Conservation (phyloP, 306 rosid genomes). For the Elaeagnus macrophylla region DNA sequence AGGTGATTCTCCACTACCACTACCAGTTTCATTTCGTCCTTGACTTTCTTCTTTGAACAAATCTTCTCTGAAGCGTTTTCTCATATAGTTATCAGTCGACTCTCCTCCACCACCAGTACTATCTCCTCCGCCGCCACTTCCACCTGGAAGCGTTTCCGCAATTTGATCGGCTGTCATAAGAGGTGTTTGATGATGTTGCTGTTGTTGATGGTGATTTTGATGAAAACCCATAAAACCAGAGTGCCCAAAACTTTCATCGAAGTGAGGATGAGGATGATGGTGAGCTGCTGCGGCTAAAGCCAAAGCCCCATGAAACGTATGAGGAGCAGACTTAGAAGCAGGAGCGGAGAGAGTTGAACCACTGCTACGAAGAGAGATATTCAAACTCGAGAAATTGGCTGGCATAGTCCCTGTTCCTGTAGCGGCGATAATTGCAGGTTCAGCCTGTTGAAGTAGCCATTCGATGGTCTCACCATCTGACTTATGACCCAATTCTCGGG, state of each 20-base stretch:
- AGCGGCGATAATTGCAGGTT: constrained; percentile 70
- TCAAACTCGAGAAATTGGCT: constrained; percentile 70
- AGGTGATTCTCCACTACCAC: constrained; percentile 15
- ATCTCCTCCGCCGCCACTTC: constrained; percentile 21
- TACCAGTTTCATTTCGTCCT: constrained; percentile 25
- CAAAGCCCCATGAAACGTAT: constrained; percentile 55
- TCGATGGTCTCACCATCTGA: constrained; percentile 93
- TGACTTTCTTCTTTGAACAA: constrained; percentile 65
- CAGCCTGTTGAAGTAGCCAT: constrained; percentile 93
- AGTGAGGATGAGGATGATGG: constrained; percentile 40
- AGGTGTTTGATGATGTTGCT: constrained; percentile 17
- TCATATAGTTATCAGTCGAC: constrained; percentile 50
- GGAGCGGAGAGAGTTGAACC: constrained; percentile 72
- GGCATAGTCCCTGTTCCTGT: constrained; percentile 92
- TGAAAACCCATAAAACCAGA: constrained; percentile 62
- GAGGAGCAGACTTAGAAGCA: constrained; percentile 64
- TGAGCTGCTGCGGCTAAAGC: constrained; percentile 31
- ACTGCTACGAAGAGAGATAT: constrained; percentile 69
- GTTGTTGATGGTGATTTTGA: constrained; percentile 40
- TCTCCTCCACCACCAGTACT: constrained; percentile 31
- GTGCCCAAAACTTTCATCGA: constrained; percentile 60
- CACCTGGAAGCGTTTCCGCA: constrained; percentile 45
- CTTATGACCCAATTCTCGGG: constrained; percentile 76
- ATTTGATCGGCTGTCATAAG: constrained; percentile 66
- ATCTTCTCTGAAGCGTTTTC: constrained; percentile 83